Evolutionary conservation across 768 basidiomycete species (phyloP).

Genomic region (Lanmaoa pseudosensibilis): DNA sequence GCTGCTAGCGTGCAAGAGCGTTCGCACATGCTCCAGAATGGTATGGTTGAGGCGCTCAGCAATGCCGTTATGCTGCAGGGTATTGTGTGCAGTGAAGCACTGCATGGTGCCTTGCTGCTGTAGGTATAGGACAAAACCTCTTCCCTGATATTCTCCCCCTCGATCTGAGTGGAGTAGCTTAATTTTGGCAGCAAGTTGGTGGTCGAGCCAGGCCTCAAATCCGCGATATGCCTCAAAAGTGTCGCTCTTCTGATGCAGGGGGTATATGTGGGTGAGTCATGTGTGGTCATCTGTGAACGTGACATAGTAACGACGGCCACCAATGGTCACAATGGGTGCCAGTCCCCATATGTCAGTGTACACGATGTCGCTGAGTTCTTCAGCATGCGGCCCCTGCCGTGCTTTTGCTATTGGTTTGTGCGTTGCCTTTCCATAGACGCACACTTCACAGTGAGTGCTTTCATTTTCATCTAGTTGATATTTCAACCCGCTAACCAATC

Average conservation of each 20-base stretch:
- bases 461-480: not conserved
- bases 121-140: no score
- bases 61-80: not conserved
- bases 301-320: not conserved
- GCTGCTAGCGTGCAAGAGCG: no score
- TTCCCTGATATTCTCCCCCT: no score
- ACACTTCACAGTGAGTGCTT: not conserved
- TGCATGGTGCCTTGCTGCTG: no score
- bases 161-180: not conserved
- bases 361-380: not conserved
- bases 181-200: not conserved
- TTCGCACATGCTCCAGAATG: no score
- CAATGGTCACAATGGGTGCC: not conserved
- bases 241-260: not conserved
- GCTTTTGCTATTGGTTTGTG: not conserved
- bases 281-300: not conserved
- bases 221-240: not conserved
- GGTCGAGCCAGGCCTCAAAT: not conserved
- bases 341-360: not conserved
- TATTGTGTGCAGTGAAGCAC: no score
- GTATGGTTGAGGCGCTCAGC: no score
- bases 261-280: not conserved
- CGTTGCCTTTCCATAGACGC: not conserved
- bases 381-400: not conserved
- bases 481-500: not conserved